Base-by-base conservation (phyloP, 345 rosid species). In the Lenwebbia sp. region DNA sequence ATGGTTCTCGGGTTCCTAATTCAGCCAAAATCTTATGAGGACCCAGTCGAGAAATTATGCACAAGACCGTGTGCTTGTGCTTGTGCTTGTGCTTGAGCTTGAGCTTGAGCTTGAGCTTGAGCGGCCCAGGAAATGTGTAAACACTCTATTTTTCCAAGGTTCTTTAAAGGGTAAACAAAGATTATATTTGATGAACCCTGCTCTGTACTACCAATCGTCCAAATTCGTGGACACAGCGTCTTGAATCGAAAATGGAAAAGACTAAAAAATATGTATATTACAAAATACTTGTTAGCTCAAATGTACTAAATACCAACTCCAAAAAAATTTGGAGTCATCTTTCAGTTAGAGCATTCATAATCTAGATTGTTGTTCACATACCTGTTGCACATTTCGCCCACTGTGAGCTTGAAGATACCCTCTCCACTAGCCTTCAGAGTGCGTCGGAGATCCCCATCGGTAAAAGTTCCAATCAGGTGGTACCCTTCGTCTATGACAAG, bases 361-460 rank as follows among this genome's bases (percentile, higher is more conserved):
- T 60, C 83, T 58, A 21, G 52, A 47, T 65, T n/a, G n/a, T n/a
- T 13, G 49, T 6, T 49, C 15, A 52, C 83, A 83, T 89, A 95
- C 99, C 96, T 96, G 92, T 93, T 94, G 93, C 99, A 98, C 98
- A 94, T 98, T 87, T 95, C 93, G 28, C 99, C 99, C 8, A 98
- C 99, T 1, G 93, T 92, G 89, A 95, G 99, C 92, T 93, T 93
- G 88, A 98, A 98, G 89, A 95, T 98, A 84, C 91, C 99, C 92
- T 95, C 98, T 33, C 95, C 94, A 28, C 93, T 94, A 49, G 98
- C 95, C 87, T 95, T 95, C 83, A 96, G 99, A 70, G 98, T 94
- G 10, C 99, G 96, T 19, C 98, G 95, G 60, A 98, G 94, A 90
- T 98, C 98, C 57, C 99, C 98, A 88, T 98, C 99, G 0, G 99